Evolutionary conservation across 345 rosid species (phyloP).

Genomic region (Brassica rapa): DNA sequence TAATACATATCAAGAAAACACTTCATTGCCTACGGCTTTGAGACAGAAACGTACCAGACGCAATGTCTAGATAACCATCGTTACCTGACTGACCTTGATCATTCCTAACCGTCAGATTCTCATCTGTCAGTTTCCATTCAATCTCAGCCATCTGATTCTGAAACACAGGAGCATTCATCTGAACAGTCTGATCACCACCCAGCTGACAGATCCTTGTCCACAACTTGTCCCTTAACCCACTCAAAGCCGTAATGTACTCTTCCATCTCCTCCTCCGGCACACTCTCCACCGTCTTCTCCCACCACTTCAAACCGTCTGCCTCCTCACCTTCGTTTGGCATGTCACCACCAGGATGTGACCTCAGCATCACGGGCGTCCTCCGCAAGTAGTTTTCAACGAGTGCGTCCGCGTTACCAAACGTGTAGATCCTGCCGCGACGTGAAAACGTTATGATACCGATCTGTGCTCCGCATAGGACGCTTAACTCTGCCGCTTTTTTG

Average conservation of each 20-base stretch:
- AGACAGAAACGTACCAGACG: neutral
- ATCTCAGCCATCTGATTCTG: slow-evolving; percentile 10
- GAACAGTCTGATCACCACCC: slow-evolving; percentile 19
- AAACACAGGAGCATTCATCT: slow-evolving; percentile 2
- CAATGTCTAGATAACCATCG: slow-evolving; percentile 2
- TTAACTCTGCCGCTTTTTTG: slow-evolving; percentile 40
- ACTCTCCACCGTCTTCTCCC: slow-evolving; percentile 41
- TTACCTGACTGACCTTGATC: slow-evolving; percentile 20
- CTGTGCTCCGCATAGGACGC: slow-evolving; percentile 40
- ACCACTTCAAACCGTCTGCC: slow-evolving; percentile 30
- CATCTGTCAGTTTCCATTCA: slow-evolving; percentile 8
- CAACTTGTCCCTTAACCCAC: slow-evolving; percentile 18
- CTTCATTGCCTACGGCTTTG: slow-evolving; percentile 2
- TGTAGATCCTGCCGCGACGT: slow-evolving; percentile 22
- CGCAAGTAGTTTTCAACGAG: slow-evolving; percentile 25
- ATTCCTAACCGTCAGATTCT: slow-evolving; percentile 17
- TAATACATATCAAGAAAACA: neutral
- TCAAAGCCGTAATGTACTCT: slow-evolving; percentile 29
- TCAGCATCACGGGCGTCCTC: slow-evolving; percentile 25
- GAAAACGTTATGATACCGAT: slow-evolving; percentile 41
- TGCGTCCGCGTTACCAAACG: slow-evolving; percentile 40
- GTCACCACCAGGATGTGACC: neutral
- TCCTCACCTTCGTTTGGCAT: neutral
- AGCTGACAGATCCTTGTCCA: slow-evolving; percentile 16
- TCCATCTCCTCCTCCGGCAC: slow-evolving; percentile 38